phyloP scores from a whole-genome alignment of 2,329 filamentous ascomycete species.

The Pseudogymnoascus sp. region DNA sequence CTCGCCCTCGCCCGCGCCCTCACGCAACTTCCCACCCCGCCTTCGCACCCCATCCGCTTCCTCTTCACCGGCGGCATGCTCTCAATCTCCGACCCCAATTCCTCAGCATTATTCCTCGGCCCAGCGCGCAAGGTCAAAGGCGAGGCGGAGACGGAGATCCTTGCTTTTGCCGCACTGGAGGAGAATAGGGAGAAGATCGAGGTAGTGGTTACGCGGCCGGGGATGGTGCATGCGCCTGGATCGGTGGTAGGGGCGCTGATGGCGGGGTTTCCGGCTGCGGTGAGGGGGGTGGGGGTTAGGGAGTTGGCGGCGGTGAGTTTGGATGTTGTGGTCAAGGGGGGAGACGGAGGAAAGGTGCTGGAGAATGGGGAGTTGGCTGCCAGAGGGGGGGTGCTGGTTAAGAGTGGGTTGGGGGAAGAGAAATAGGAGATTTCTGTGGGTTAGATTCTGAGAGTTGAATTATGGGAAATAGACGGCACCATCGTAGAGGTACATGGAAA shows the following conservation, averaged over 20 bases:
- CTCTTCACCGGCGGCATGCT: neutral
- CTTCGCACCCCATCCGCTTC: neutral
- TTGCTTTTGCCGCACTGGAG: neutral
- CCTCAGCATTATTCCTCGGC: neutral
- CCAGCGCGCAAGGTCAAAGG: neutral
- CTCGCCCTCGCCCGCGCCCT: neutral
- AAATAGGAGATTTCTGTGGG: neutral
- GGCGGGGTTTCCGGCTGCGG: neutral
- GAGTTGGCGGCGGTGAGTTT: neutral
- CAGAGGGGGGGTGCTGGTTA: neutral
- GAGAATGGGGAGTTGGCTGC: neutral
- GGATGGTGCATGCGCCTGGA: neutral
- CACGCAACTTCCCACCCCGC: neutral
- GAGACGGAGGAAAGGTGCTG: neutral
- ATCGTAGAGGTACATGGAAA: too few relatives aligned
- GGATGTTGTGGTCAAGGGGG: neutral
- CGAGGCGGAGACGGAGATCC: neutral
- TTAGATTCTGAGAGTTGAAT: neutral
- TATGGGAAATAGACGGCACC: too few relatives aligned
- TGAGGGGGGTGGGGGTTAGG: neutral
- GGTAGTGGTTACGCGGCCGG: neutral
- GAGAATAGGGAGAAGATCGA: neutral
- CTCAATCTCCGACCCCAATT: neutral
- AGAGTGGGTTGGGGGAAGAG: neutral
- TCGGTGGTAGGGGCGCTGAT: neutral